phyloP scores from a whole-genome alignment of 805 yeast species.

The Candida broadrunensis region DNA sequence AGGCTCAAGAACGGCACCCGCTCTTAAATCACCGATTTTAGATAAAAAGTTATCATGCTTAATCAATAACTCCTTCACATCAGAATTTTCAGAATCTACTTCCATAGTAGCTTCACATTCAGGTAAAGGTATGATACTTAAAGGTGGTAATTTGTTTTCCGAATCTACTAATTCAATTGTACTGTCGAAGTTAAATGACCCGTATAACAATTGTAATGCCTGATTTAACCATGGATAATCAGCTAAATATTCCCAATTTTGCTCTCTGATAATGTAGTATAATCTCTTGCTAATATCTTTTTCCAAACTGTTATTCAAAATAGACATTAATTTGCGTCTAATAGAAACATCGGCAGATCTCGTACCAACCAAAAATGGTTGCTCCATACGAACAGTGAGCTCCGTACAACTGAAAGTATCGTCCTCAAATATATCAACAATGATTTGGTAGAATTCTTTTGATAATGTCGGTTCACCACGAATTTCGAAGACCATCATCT shows the following conservation, averaged over 20 bases:
- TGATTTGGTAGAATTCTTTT: constrained; percentile 77
- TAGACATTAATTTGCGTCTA: constrained; percentile 73
- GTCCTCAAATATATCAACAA: constrained; percentile 84
- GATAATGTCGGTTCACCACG: constrained; percentile 80
- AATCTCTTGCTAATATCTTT: constrained; percentile 73
- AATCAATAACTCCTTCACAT: constrained; percentile 18
- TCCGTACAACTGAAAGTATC: constrained; percentile 78
- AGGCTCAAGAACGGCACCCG: constrained; percentile 66
- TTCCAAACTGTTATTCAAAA: constrained; percentile 76
- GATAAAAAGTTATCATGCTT: constrained; percentile 29
- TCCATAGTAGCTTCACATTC: constrained; percentile 17
- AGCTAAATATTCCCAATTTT: constrained; percentile 93
- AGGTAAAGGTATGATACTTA: constrained; percentile 39
- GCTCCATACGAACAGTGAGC: constrained; percentile 91
- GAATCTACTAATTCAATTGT: constrained; percentile 42
- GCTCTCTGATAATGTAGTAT: constrained; percentile 87
- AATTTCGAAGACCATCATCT: constrained; percentile 90
- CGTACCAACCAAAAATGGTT: constrained; percentile 93
- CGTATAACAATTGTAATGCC: constrained; percentile 82
- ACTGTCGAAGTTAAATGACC: constrained; percentile 60
- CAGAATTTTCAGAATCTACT: constrained; percentile 20
- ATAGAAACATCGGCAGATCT: constrained; percentile 72
- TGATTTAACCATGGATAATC: constrained; percentile 95
- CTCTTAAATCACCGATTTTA: constrained; percentile 32
- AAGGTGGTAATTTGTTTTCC: constrained; percentile 53